Base-by-base conservation (phyloP, 1,139 yeast genomes). In the Hanseniaspora gamundiae region DNA sequence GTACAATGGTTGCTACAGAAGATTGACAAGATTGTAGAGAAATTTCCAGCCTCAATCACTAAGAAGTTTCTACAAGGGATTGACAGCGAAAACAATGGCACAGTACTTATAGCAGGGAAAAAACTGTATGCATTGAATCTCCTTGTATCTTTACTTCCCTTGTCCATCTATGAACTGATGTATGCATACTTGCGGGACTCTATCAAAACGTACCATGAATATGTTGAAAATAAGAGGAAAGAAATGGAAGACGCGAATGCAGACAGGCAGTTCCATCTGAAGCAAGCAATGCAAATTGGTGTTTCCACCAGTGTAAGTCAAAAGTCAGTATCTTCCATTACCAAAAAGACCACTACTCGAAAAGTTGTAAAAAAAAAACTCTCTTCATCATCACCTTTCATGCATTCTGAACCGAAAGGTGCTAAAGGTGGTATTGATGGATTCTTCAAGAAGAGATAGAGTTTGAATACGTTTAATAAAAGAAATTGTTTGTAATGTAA, bases 401-500 rank as follows among this genome's bases (percentile, higher is more conserved):
- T 16, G 9, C 14, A 14, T 13, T 11, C 19, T 3, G 6, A 22
- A 36, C 13, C 11, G 7, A 81, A 81, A 19, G 22, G 10, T 8
- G 17, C 36, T 0, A 73, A 67, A 51, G 85, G 85, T 2, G 81
- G 82, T 1, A 63, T 78, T 29, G 85, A 78, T 55, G 71, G 75
- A 42, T 78, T 78, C 51, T 78, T 78, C 61, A 73, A 69, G 51
- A 50, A 47, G 43, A 41, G 48, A 42, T 30, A 39, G 9, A 6
- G 26, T 24, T 24, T n/a, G n/a, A n/a, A n/a, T n/a, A n/a, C n/a
- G n/a, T n/a, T n/a, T n/a, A n/a, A n/a, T n/a, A n/a, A n/a, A n/a
- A n/a, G n/a, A n/a, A n/a, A n/a, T n/a, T n/a, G n/a, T n/a, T n/a
- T n/a, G n/a, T n/a, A n/a, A n/a, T n/a, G n/a, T n/a, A n/a, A n/a